These are phyloP conservation scores for Penicillium sp. DNA, from an alignment of 2,329 filamentous ascomycete genomes.

Conservation along the genomic window DNA sequence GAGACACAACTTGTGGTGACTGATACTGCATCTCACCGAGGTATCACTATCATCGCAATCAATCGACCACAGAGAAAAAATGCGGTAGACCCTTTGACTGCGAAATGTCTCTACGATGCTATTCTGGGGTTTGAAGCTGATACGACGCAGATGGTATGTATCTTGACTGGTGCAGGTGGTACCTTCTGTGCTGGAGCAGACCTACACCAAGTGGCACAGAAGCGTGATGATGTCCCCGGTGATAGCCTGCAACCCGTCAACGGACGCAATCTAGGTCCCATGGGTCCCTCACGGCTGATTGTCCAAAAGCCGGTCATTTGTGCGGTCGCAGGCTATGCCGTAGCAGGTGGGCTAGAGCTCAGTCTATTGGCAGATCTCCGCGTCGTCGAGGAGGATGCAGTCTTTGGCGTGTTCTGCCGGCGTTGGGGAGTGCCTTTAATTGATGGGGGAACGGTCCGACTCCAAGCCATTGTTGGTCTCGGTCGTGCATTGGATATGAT, in stretches of 20 bases:
- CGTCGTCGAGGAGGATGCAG: constrained; percentile 53
- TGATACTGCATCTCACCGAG: constrained; percentile 24
- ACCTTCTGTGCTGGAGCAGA: constrained; percentile 58
- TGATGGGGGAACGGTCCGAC: constrained; percentile 54
- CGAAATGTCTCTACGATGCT: constrained; percentile 48
- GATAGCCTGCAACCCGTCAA: constrained; percentile 33
- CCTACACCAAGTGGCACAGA: constrained; percentile 46
- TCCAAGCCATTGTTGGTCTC: constrained; percentile 53
- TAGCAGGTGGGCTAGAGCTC: constrained; percentile 56
- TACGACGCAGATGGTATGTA: constrained; percentile 51
- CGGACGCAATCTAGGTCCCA: constrained; percentile 47
- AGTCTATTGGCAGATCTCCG: constrained; percentile 55
- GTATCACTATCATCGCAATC: constrained; percentile 58
- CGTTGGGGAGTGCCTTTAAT: constrained; percentile 55
- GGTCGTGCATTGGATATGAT: constrained; percentile 59
- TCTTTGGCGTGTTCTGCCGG: constrained; percentile 58
- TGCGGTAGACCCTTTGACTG: constrained; percentile 53
- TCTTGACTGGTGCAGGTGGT: constrained; percentile 49
- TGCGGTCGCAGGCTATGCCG: constrained; percentile 54
- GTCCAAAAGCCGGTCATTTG: constrained; percentile 54
- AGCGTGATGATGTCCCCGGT: constrained; percentile 6
- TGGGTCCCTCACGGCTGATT: constrained; percentile 54
- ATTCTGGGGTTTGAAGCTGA: constrained; percentile 54
- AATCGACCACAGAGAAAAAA: constrained; percentile 53
- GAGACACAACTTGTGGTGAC: neutral